Evolutionary conservation across 805 yeast genomes (phyloP).

Genomic region (Kodamaea hsintzibuensis): DNA sequence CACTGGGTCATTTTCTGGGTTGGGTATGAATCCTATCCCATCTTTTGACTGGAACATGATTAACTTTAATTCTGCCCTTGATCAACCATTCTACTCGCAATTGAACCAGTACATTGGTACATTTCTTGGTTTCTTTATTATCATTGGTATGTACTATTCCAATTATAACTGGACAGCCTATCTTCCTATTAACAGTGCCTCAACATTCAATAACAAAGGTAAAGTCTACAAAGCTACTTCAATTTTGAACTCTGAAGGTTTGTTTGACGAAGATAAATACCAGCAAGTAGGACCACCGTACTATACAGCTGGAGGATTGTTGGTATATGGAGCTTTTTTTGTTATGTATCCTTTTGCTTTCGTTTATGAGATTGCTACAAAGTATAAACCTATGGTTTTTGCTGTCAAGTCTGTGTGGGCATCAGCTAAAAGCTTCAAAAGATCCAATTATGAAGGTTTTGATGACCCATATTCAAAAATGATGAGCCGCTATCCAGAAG

Average conservation of each 20-base stretch:
- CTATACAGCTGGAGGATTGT: constrained; percentile 24
- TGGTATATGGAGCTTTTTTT: constrained; percentile 23
- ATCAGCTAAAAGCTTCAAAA: constrained; percentile 18
- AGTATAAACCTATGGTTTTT: constrained; percentile 16
- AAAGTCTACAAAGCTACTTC: constrained; percentile 19
- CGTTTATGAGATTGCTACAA: constrained; percentile 20
- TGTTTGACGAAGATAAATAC: constrained; percentile 19
- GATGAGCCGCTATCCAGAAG: constrained; percentile 36
- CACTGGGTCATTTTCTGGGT: constrained; percentile 26
- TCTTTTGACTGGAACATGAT: constrained; percentile 31
- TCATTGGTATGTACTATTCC: constrained; percentile 27
- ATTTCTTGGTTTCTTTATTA: constrained; percentile 22
- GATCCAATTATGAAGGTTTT: constrained; percentile 32
- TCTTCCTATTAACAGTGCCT: constrained; percentile 25
- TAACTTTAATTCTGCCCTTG: constrained; percentile 17
- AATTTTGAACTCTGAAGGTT: constrained; percentile 7
- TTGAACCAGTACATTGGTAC: constrained; percentile 26
- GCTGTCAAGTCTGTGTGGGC: constrained; percentile 13
- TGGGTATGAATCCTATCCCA: constrained; percentile 33
- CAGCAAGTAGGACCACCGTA: constrained; percentile 21
- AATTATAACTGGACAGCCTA: constrained; percentile 31
- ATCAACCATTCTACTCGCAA: constrained; percentile 26
- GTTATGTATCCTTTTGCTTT: constrained; percentile 23
- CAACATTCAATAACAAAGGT: constrained; percentile 28
- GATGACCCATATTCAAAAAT: constrained; percentile 33